Base-by-base conservation (phyloP, 768 basidiomycete genomes). In the Boletus fagicola region DNA sequence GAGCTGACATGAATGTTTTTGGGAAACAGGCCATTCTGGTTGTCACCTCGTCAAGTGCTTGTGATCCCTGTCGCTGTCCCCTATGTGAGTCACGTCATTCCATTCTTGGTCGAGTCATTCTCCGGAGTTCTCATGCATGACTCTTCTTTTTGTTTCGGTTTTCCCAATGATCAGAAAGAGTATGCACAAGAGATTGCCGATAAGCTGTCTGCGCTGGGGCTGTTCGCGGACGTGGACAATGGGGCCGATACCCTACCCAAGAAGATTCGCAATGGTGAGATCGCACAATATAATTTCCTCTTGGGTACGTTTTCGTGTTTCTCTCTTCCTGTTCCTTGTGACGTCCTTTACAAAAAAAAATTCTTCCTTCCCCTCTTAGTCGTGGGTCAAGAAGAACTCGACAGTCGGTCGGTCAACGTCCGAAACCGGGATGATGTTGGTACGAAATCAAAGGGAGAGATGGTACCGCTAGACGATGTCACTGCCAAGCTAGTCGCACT, bases 221-320 rank as follows among this genome's bases (percentile, higher is more conserved):
- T 99, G 49, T 98, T 83, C 68, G 88, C 90, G 45, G 97, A 98
- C 65, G 93, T 92, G 18, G 97, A 98, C 73, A 87, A 95, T 62
- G 86, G 90, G 36, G 86, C 88, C 42, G 88, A 97, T 67, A 98
- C 97, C 0, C 82, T 98, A 28, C 88, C 85, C 58, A 98, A 98
- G 84, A 98, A 98, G 81, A 92, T 99, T 67, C 83, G 95, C 30
- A 98, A 98, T 70, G 95, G 92, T 22, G 95, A 99, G 76, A 85
- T 96, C 61, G 92, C 94, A 33, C 96, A 98, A 72, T 97, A 96
- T 76, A 98, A 98, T 76, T 98, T 97, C 71, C 93, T 98, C 65
- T 81, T 98, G 62, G 94, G 95, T 97, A 59, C 53, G 86, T 73
- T 18, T 22, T 9, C 16, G 20, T 31, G 15, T 5, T n/a, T 1